A percentile compares a stretch with the other conserved stretches of the same genome.
Conservation (phyloP, 345 rosid genomes). For the Hirschfeldia incana region DNA sequence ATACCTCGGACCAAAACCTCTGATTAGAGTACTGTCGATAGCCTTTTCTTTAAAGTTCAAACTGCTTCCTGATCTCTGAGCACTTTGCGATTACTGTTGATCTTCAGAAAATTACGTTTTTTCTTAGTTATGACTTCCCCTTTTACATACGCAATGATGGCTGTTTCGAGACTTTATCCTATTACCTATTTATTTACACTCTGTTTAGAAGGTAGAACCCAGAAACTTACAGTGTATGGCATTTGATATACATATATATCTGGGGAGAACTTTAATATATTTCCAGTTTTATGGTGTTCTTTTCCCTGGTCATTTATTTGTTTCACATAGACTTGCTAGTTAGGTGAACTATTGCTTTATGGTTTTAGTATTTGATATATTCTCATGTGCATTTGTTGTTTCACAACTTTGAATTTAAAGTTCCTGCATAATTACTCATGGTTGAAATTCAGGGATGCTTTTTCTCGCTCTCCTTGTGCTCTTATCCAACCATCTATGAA, state of each 20-base stretch:
- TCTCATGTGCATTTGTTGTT: neutral
- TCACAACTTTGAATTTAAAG: neutral
- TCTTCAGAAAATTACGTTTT: conserved; percentile 13
- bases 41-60: neutral
- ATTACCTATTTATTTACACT: neutral
- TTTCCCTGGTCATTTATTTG: conserved; percentile 1
- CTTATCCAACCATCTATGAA: conserved; percentile 90
- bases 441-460: conserved; percentile 78
- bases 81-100: conserved; percentile 15
- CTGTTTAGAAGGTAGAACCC: neutral
- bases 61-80: conserved; percentile 6
- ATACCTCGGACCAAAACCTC: neutral
- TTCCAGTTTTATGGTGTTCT: neutral
- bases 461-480: conserved; percentile 82
- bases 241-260: no score
- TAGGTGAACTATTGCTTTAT: neutral
- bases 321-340: conserved; percentile 8
- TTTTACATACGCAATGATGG: conserved; percentile 2
- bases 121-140: neutral
- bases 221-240: no score
- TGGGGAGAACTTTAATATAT: no score
- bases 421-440: conserved; percentile 22
- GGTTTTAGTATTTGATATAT: neutral
- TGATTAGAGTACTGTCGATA: conserved; percentile 4
- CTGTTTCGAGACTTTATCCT: conserved; percentile 10